Evolutionary conservation across 306 rosid genomes (phyloP).

Genomic region (Acacia melanoxylon): DNA sequence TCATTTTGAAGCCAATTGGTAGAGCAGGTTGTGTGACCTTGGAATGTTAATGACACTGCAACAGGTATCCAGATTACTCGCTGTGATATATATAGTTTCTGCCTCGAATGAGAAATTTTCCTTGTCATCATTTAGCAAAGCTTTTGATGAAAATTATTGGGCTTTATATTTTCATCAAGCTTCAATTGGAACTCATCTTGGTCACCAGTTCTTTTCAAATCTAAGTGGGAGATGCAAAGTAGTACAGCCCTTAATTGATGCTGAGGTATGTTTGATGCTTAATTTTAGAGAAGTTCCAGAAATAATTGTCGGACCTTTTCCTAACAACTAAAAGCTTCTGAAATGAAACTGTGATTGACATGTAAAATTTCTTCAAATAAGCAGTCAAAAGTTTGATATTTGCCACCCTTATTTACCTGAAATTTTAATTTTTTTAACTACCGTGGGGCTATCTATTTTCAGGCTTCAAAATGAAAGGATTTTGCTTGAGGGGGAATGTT

Average conservation of each 20-base stretch:
- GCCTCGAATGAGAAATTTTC: constrained; percentile 56
- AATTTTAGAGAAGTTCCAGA: neutral
- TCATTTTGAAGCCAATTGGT: constrained; percentile 13
- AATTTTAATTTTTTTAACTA: neutral
- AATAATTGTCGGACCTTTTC: neutral
- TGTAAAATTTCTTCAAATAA: neutral
- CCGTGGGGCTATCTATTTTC: neutral
- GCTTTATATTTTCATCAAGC: constrained; percentile 95
- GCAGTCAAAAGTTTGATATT: neutral
- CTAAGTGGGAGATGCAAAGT: constrained; percentile 37
- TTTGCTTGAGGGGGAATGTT: neutral
- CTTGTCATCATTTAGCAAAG: constrained; percentile 53
- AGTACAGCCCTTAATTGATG: constrained; percentile 37
- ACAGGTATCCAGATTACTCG: constrained; percentile 89
- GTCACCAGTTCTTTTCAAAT: constrained; percentile 56
- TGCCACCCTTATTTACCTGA: neutral
- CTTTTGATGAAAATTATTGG: constrained; percentile 68
- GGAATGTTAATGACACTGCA: constrained; percentile 22
- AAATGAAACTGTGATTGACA: neutral
- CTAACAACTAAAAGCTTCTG: neutral
- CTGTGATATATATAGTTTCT: constrained; percentile 62
- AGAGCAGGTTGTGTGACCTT: constrained; percentile 36
- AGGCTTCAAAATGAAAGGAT: neutral
- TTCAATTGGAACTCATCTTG: constrained; percentile 82
- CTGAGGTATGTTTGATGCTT: constrained; percentile 32